Evolutionary conservation across 345 rosid genomes (phyloP), one percentile per base, ranked within the genome.

Genomic region (Aethionema arabicum): DNA sequence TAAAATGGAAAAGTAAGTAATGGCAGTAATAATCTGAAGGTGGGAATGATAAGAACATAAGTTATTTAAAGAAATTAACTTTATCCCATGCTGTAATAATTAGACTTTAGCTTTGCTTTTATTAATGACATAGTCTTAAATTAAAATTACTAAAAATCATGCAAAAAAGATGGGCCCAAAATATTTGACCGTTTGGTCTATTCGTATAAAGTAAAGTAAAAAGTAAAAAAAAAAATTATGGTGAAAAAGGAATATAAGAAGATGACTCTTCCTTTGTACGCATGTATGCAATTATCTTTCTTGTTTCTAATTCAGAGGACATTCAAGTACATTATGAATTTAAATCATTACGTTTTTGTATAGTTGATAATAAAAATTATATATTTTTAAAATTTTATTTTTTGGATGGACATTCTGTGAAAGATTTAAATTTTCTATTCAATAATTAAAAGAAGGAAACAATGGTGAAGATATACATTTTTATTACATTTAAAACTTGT

Each of bases 221-320:
- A 44, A 12, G 8, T 7, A 29, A 31, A 42, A 60, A 56, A 42
- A n/a, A 42, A 71, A 71, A 64, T 57, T 53, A 41, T 21, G 11
- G 47, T 56, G 14, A 61, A 58, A 66, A 50, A 61, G 40, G 61
- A 56, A 56, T 48, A 56, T 7, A 65, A 56, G 62, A 66, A 67
- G 63, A 59, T 66, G 72, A 66, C 35, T 53, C 79, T 77, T 80
- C 72, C 58, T 54, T 29, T 57, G 59, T 56, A 77, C 49, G 72
- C 77, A 51, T 77, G 81, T 74, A 68, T 58, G 53, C 65, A 76
- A 49, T 68, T 65, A 45, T 74, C 72, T 13, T 46, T 45, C 53
- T 68, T 56, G 74, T 47, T 56, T 63, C 52, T 63, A 63, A 63
- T 39, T 56, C 6, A 7, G 59, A 70, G 53, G 64, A 70, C 74